These are phyloP conservation scores for Stemphylium beticola DNA, from an alignment of 2,329 filamentous ascomycete genomes.

Conservation along the genomic window DNA sequence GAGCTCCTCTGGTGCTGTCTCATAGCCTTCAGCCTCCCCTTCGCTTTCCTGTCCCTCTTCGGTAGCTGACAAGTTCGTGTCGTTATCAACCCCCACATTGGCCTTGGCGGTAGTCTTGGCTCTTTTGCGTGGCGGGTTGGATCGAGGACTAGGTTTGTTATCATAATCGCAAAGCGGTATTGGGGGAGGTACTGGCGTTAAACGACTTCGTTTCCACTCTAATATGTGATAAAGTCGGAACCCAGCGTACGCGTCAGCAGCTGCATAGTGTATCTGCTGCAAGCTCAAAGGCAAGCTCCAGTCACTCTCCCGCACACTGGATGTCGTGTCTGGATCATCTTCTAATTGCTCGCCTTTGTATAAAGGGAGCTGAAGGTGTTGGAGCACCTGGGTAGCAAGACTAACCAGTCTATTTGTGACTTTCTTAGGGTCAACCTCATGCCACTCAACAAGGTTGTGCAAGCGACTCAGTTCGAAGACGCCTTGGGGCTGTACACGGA, in stretches of 20 bases:
- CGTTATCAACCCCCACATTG: slow-evolving; percentile 8
- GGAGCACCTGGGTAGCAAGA: slow-evolving; percentile 72
- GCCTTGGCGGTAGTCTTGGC: slow-evolving; percentile 11
- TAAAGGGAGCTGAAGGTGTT: slow-evolving; percentile 75
- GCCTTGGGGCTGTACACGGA: slow-evolving; percentile 66
- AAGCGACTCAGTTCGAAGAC: slow-evolving; percentile 84
- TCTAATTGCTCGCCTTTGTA: slow-evolving; percentile 69
- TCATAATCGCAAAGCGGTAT: slow-evolving; percentile 73
- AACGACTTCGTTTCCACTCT: slow-evolving; percentile 68
- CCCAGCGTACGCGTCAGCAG: slow-evolving; percentile 84
- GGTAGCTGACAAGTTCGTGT: slow-evolving; percentile 13
- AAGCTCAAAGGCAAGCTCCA: slow-evolving; percentile 70
- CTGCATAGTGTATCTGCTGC: slow-evolving; percentile 74
- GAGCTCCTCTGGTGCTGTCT: slow-evolving; percentile 42
- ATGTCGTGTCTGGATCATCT: slow-evolving; percentile 21
- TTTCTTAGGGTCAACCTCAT: slow-evolving; percentile 63
- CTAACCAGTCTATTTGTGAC: slow-evolving; percentile 63
- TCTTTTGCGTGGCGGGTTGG: slow-evolving; percentile 17
- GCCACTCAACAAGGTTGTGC: slow-evolving; percentile 70
- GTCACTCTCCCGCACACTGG: slow-evolving; percentile 70
- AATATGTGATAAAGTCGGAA: slow-evolving; percentile 75
- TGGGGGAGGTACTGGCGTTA: slow-evolving; percentile 73
- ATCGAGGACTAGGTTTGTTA: slow-evolving; percentile 32
- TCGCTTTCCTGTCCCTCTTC: slow-evolving; percentile 29
- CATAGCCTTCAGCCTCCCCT: slow-evolving; percentile 41